Evolutionary conservation across 352 stramenopile genomes (phyloP).

Genomic region (Pythium dissotocum): DNA sequence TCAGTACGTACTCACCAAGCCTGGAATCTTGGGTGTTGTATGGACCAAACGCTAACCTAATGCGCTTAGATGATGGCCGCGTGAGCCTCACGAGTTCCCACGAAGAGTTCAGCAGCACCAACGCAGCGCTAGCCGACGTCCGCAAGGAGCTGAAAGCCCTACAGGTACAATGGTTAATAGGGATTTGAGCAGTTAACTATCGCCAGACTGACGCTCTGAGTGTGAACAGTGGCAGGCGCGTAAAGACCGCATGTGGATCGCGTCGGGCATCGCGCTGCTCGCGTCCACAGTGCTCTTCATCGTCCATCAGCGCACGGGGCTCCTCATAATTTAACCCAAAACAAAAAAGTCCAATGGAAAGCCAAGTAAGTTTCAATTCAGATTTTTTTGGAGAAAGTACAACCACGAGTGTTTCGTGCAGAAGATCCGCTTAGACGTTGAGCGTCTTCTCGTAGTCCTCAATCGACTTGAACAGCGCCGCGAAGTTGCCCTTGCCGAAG

Average conservation of each 20-base stretch:
- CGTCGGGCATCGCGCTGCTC: constrained; percentile 57
- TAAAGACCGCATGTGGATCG: constrained; percentile 82
- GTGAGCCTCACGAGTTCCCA: constrained; percentile 60
- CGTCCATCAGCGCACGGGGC: constrained; percentile 70
- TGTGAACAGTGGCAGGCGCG: constrained; percentile 68
- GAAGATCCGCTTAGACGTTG: constrained; percentile 52
- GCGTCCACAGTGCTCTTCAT: constrained; percentile 71
- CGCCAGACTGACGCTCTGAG: not conserved
- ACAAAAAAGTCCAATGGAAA: not conserved
- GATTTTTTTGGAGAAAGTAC: constrained; percentile 3
- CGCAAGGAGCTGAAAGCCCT: constrained; percentile 59
- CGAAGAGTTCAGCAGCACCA: constrained; percentile 58
- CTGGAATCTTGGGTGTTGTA: not conserved
- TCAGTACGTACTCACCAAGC: constrained; percentile 31
- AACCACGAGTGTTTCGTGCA: not conserved
- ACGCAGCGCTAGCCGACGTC: constrained; percentile 58
- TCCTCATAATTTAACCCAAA: constrained; percentile 54
- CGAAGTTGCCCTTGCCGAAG: constrained; percentile 94
- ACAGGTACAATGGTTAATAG: constrained; percentile 16
- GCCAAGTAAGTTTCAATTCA: not conserved
- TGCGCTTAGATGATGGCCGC: constrained; percentile 47
- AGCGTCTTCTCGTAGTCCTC: constrained; percentile 89
- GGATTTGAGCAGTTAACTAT: not conserved
- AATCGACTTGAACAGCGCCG: constrained; percentile 92
- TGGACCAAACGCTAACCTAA: not conserved